Evolutionary conservation across 805 yeast species (phyloP).

Genomic region (Priceomyces melissophilus): DNA sequence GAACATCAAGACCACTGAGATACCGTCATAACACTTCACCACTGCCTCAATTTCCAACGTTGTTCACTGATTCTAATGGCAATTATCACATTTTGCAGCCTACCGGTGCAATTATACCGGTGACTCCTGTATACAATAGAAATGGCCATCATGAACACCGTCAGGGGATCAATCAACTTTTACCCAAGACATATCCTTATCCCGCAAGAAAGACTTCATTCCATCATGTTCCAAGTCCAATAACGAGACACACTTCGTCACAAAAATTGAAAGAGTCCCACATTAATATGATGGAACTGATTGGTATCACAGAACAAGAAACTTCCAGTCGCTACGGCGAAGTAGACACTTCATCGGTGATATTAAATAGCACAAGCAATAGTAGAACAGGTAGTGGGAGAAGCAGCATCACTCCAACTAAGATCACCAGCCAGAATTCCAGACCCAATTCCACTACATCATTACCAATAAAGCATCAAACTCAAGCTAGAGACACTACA

Average conservation of each 20-base stretch:
- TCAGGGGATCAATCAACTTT: background rate
- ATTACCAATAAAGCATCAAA: too few species aligned
- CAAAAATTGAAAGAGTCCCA: constrained; percentile 17
- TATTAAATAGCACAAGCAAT: constrained; percentile 13
- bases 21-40: background rate
- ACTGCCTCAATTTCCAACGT: constrained; percentile 1
- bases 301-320: constrained; percentile 12
- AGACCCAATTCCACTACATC: too few species aligned
- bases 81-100: constrained; percentile 10
- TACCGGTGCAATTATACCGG: constrained; percentile 8
- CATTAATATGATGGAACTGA: constrained; percentile 18
- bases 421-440: background rate
- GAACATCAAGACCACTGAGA: too few species aligned
- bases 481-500: too few species aligned
- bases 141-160: background rate
- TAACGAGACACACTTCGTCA: constrained; percentile 14
- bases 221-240: constrained; percentile 18
- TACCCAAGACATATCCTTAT: background rate
- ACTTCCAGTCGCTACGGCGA: constrained; percentile 19
- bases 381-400: constrained; percentile 9
- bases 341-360: constrained; percentile 19
- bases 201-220: constrained; percentile 9
- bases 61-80: constrained; percentile 7
- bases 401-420: constrained; percentile 4
- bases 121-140: constrained; percentile 1